phyloP scores from a whole-genome alignment of 257 asterid species.

The Schizonepeta tenuifolia region DNA sequence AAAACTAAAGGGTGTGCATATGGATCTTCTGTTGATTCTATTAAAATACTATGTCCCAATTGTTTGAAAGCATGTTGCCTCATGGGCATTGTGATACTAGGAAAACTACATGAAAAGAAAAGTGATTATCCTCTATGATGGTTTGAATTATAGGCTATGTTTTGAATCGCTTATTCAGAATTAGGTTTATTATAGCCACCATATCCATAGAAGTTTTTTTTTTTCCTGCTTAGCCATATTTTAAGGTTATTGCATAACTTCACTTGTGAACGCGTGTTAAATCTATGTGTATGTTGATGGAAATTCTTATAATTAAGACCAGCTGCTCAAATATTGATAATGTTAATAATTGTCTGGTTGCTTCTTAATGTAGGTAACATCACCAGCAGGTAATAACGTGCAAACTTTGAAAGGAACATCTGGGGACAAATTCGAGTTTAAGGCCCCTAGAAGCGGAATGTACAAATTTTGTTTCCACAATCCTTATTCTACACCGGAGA shows the following conservation, averaged over 20 bases:
- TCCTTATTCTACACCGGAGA: slow-evolving; percentile 86
- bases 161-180: slow-evolving; percentile 9
- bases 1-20: not conserved
- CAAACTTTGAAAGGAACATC: slow-evolving; percentile 87
- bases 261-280: not conserved
- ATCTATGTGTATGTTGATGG: not conserved
- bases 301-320: slow-evolving; percentile 11
- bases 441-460: slow-evolving; percentile 97
- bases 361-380: slow-evolving; percentile 66
- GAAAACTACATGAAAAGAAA: not conserved
- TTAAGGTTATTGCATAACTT: slow-evolving; percentile 4
- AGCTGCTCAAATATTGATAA: slow-evolving; percentile 14
- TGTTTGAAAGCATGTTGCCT: not conserved
- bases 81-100: not conserved
- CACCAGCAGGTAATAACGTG: slow-evolving; percentile 70
- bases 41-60: not conserved
- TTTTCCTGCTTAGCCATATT: not conserved
- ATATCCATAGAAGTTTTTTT: not conserved
- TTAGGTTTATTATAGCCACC: not conserved
- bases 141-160: not conserved
- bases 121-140: not conserved
- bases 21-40: slow-evolving; percentile 4
- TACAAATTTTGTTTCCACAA: slow-evolving; percentile 95
- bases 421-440: slow-evolving; percentile 92
- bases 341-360: slow-evolving; percentile 25